phyloP scores from a whole-genome alignment of 495 filamentous ascomycete genomes.

The Neurospora sp. region DNA sequence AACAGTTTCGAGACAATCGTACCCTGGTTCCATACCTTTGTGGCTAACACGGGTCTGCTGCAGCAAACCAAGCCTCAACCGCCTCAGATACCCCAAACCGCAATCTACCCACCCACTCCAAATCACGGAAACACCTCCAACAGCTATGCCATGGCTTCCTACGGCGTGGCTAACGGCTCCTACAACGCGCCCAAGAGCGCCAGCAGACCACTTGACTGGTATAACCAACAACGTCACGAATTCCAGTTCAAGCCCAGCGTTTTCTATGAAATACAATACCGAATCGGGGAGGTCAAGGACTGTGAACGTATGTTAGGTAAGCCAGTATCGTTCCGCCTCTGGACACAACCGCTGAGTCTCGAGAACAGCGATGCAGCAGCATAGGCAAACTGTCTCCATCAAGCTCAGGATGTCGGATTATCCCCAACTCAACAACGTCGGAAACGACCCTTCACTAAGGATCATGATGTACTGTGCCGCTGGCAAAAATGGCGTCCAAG shows the following conservation, averaged over 20 bases:
- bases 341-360: slow-evolving; percentile 6
- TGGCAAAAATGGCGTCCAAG: slow-evolving; percentile 47
- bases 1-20: slow-evolving; percentile 16
- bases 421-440: slow-evolving; percentile 37
- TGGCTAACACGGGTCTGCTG: not conserved
- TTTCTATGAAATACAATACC: slow-evolving; percentile 55
- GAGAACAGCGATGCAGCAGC: slow-evolving; percentile 42
- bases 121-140: not conserved
- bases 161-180: not conserved
- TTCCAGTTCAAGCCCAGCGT: slow-evolving; percentile 63
- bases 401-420: slow-evolving; percentile 41
- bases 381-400: slow-evolving; percentile 45
- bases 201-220: not conserved
- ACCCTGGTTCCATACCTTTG: slow-evolving; percentile 2
- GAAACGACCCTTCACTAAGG: slow-evolving; percentile 42
- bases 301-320: slow-evolving; percentile 51
- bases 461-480: slow-evolving; percentile 76
- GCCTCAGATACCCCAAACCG: not conserved
- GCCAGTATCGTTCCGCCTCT: not conserved
- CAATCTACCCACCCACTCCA: slow-evolving; percentile 1
- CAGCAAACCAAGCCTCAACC: not conserved
- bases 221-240: not conserved
- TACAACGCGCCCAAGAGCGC: slow-evolving; percentile 1
- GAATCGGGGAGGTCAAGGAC: slow-evolving; percentile 49
- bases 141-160: slow-evolving; percentile 8